Evolutionary conservation across 2,329 filamentous ascomycete species (phyloP).

Genomic region (Aspergillus niger): DNA sequence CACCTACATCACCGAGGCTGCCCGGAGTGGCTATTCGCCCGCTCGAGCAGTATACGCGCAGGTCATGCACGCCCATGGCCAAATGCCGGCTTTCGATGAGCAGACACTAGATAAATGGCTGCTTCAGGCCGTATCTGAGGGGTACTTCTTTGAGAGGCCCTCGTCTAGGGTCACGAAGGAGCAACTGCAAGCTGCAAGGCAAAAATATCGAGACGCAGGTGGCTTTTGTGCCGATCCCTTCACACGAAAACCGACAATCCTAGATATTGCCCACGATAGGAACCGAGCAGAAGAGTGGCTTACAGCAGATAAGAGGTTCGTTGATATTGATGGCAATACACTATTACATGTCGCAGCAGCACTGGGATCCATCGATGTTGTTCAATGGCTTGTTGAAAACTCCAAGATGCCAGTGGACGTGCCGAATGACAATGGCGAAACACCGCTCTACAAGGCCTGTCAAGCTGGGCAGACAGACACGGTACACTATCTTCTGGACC

Average conservation of each 20-base stretch:
- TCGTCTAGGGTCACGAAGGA: not conserved
- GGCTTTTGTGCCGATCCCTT: conserved; percentile 30
- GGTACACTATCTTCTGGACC: conserved; percentile 27
- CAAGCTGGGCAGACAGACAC: conserved; percentile 29
- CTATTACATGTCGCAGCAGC: conserved; percentile 29
- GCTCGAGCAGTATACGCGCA: conserved; percentile 31
- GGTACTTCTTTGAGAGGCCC: conserved; percentile 24
- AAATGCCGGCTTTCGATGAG: conserved; percentile 18
- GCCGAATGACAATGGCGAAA: conserved; percentile 30
- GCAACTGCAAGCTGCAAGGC: conserved; percentile 19
- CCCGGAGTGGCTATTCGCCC: conserved; percentile 24
- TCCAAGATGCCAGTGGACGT: conserved; percentile 19
- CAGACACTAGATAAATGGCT: conserved; percentile 24
- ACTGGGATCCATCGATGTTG: conserved; percentile 18
- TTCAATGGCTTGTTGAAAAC: conserved; percentile 22
- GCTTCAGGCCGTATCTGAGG: conserved; percentile 28
- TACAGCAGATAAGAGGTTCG: conserved; percentile 10
- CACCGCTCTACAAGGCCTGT: conserved; percentile 31
- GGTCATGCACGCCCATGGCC: conserved; percentile 27
- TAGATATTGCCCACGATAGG: conserved; percentile 15
- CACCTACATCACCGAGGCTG: conserved; percentile 25
- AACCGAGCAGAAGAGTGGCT: conserved; percentile 16
- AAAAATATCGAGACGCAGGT: conserved; percentile 24
- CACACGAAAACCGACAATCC: conserved; percentile 17
- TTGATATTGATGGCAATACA: conserved; percentile 30